Conservation (phyloP, 441 rosid genomes). For the Croton laevigatus region DNA sequence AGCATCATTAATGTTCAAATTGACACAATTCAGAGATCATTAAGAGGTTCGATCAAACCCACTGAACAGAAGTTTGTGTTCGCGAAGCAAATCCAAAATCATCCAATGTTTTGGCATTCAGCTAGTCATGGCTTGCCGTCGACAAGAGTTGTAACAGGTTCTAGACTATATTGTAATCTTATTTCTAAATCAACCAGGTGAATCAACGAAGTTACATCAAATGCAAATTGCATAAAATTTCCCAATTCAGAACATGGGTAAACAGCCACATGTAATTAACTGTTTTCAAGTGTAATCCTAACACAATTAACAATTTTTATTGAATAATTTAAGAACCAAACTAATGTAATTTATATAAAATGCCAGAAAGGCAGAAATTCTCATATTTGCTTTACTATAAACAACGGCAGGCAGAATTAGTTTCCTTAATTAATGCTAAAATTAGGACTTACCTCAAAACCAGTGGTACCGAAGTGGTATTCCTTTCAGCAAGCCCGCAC, state of each 20-base stretch:
- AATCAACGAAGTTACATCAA: too few species aligned
- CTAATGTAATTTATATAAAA: too few species aligned
- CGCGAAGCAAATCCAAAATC: background rate
- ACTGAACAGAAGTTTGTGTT: background rate
- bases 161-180: background rate
- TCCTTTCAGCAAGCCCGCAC: constrained; percentile 82
- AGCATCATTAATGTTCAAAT: background rate
- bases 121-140: background rate
- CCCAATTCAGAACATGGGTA: too few species aligned
- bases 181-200: background rate
- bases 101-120: background rate
- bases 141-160: background rate
- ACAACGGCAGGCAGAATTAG: background rate
- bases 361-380: too few species aligned
- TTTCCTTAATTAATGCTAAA: background rate
- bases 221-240: too few species aligned
- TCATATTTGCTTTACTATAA: background rate
- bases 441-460: constrained; percentile 67
- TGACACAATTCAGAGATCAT: background rate
- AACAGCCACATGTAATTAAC: too few species aligned
- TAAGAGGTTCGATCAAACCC: background rate
- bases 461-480: constrained; percentile 79
- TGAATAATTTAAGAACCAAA: too few species aligned
- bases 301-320: too few species aligned
- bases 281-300: too few species aligned